Base-by-base conservation (phyloP, 2,329 filamentous ascomycete genomes). In the Aspergillaceae sp. region DNA sequence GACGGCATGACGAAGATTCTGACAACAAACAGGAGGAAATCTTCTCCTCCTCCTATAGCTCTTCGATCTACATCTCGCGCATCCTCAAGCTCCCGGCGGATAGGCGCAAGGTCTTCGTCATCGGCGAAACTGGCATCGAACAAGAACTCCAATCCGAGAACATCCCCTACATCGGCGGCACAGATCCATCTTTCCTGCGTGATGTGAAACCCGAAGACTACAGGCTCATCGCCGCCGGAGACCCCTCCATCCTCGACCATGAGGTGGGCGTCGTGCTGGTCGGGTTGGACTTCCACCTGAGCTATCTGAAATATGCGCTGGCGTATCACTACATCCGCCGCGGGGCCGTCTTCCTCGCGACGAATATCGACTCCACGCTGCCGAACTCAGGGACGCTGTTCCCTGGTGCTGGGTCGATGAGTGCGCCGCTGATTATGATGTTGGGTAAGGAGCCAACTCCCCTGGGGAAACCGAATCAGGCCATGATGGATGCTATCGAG, bases 401-500 rank as follows among this genome's bases (percentile, higher is more conserved):
- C 68, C 89, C 92, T 1, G 92, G 92, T 5, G 92, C 92, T 1
- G 92, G 92, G 1, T 84, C 87, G 2, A 83, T 87, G 52, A 83
- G 84, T 42, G 81, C 87, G 28, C 87, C 89, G 2, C 70, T 98
- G 49, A 75, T 84, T 45, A 84, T 85, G 64, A 87, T 87, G 74
- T 74, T 78, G 3, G 71, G 76, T 3, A 70, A 79, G 63, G 75
- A 85, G 58, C 91, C 92, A 1, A 69, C 88, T 30, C 82, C 87
- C 3, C 72, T 97, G 36, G 92, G 92, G 0, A 98, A 98, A 72
- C 92, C 92, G 3, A 95, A 88, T 64, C 89, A 95, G 72, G 91
- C 91, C 3, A 98, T 98, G 92, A 95, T 98, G 91, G 91, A 97
- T 66, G 89, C 92, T 3, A 86, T 98, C 47, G 91, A 97, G 73